Evolutionary conservation across 495 filamentous ascomycete genomes (phyloP), one percentile per base, ranked within the genome.

Genomic region (Haplographium delicatum): DNA sequence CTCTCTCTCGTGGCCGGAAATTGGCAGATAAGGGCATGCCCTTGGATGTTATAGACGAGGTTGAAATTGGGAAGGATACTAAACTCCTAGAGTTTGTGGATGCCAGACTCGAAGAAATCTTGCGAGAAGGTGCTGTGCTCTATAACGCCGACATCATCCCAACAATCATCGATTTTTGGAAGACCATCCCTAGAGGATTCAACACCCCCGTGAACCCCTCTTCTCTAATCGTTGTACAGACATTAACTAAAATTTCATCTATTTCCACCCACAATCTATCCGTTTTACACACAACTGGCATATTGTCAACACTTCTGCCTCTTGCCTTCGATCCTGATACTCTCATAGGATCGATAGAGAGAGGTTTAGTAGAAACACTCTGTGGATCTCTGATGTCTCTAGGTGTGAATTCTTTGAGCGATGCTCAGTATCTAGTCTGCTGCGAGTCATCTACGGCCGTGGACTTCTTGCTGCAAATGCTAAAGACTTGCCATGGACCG

Each of bases 351-450:
- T 66, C 70, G 23, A 53, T 57, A 3, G 84, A 89, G 58, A 77
- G 69, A 54, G 53, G 65, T 15, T 72, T 81, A 27, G 76, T 90
- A 25, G 68, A 82, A 57, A 67, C 75, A 11, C 67, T 90, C 19
- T 81, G 78, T 53, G 67, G 67, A 34, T 69, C 67, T 53, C 65
- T 90, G 20, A 76, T 86, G 58, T 67, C 71, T 15, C 69, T 86
- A 47, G 93, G 93, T 19, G 76, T 95, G 54, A 83, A 77, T 55
- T 78, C 70, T 53, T 71, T 96, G 33, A 81, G 86, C 44, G 88
- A 95, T 72, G 86, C 86, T 16, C 81, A 88, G 54, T 78, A 78
- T 45, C 72, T 98, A 31, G 82, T 94, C 58, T 76, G 77, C 19
- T 73, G 78, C 47, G 72, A 74, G 10, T 85, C 82, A 34, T 62